Percentiles rank a stretch among this genome's conserved stretches.
These are phyloP conservation scores for Apophysomyces trapeziformis DNA, from an alignment of 371 early-diverging fungal genomes.

Conservation along the genomic window DNA sequence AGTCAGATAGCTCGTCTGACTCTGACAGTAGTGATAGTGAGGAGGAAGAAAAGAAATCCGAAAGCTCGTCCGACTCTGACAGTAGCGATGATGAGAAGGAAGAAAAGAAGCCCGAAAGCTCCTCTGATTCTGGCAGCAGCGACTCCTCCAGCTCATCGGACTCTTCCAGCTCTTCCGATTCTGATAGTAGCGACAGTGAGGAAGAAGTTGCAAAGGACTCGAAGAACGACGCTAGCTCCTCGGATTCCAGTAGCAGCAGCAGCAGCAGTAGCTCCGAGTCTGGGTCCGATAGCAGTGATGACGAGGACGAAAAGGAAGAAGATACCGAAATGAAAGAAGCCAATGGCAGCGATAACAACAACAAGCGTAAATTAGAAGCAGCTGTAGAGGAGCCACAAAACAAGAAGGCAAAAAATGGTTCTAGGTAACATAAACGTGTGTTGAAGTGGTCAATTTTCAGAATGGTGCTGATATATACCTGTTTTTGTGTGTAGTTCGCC, in stretches of 20 bases:
- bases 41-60: conserved; percentile 21
- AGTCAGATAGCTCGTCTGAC: conserved; percentile 13
- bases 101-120: conserved; percentile 21
- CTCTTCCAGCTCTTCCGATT: conserved; percentile 13
- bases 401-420: conserved; percentile 28
- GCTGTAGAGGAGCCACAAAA: conserved; percentile 21
- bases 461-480: not conserved
- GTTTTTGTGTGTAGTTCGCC: not conserved
- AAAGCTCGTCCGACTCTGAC: conserved; percentile 24
- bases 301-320: conserved; percentile 17
- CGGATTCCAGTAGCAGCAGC: conserved; percentile 24
- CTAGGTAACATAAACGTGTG: conserved; percentile 24
- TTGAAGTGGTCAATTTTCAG: not conserved
- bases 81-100: conserved; percentile 23
- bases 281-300: conserved; percentile 13
- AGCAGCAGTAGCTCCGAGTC: conserved; percentile 18
- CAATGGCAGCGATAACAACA: conserved; percentile 17
- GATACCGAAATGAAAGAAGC: conserved; percentile 7
- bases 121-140: conserved; percentile 18
- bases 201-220: conserved; percentile 20
- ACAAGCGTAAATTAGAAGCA: conserved; percentile 41
- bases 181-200: conserved; percentile 23
- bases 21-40: conserved; percentile 30
- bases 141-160: conserved; percentile 17
- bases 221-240: conserved; percentile 11